Base-by-base conservation (phyloP, 2,329 filamentous ascomycete species). In the Mycosphaerella sp. region DNA sequence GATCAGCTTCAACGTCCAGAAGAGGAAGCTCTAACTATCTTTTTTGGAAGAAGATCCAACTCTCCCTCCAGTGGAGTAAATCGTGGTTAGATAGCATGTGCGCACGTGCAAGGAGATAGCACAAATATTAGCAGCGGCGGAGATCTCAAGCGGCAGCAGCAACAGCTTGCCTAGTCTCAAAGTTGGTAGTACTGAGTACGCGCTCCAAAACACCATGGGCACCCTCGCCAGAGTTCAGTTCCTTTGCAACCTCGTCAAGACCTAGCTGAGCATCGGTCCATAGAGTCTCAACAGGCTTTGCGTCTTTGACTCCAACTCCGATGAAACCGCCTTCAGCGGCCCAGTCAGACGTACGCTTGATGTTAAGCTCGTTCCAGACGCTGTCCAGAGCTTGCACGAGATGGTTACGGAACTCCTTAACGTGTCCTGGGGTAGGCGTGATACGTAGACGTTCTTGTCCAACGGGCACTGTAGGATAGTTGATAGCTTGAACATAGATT, bases 401-500 rank as follows among this genome's bases (percentile, higher is more conserved):
- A 63, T 95, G 82, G 59, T 94, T 86, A 56, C 89, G 88, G 73
- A 87, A 89, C 61, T 87, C 81, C 71, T 86, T 86, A 49, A 81
- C 82, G 70, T 98, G 93, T 39, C 93, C 93, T 0, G 93, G 93
- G 1, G 93, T 98, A 0, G 93, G 93, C 1, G 93, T 98, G 70
- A 98, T 89, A 60, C 93, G 86, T 50, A 98, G 84, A 52, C 93
- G 85, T 72, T 98, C 93, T 75, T 98, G 90, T n/a, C 93, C 93
- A 6, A 95, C 89, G 2, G 93, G 93, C 2, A 98, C 93, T 45
- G 93, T 98, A 2, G 93, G 93, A 73, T 97, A 97, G 75, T 98
- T 98, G 79, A 98, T 97, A 49, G 89, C 89, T 73, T 98, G 93
- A 21, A 98, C 93, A 68, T 98, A 98, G 67, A 98, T 96, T 55